Conservation (phyloP, 2,329 filamentous ascomycete species). For the Didymella segeticola region DNA sequence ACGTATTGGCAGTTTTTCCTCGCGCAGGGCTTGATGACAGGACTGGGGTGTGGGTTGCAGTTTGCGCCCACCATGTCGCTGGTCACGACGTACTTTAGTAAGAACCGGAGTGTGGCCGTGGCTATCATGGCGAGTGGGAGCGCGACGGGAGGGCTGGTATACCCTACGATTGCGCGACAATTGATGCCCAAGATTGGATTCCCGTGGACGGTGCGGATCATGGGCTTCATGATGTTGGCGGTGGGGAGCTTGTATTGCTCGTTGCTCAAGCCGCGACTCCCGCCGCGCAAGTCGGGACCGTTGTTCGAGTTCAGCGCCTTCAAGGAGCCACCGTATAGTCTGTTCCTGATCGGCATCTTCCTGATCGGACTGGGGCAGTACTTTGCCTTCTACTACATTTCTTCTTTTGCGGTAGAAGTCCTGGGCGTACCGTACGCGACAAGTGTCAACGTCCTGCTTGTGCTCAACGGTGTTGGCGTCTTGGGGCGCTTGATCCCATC, state of each 20-base stretch:
- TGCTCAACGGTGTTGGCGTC: conserved; percentile 64
- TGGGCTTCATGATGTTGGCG: conserved; percentile 66
- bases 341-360: conserved; percentile 47
- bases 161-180: conserved; percentile 62
- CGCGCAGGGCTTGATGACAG: conserved; percentile 44
- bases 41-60: conserved; percentile 45
- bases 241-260: conserved; percentile 46
- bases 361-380: conserved; percentile 47
- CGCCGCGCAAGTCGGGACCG: conserved; percentile 53
- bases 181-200: conserved; percentile 68
- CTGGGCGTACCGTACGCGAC: conserved; percentile 58
- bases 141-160: conserved; percentile 68
- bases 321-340: conserved; percentile 49
- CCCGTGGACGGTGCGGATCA: conserved; percentile 67
- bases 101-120: conserved; percentile 65
- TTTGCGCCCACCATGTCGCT: conserved; percentile 43
- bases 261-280: conserved; percentile 51
- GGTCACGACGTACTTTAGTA: conserved; percentile 63
- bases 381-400: conserved; percentile 57
- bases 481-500: conserved; percentile 61
- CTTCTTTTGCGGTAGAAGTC: conserved; percentile 49
- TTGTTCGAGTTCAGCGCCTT: conserved; percentile 53
- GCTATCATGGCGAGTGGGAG: conserved; percentile 67
- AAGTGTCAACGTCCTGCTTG: conserved; percentile 63
- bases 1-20: conserved; percentile 58